Evolutionary conservation across 1,284 basidiomycete species (phyloP).

Genomic region (Anthracocystis walkeri): DNA sequence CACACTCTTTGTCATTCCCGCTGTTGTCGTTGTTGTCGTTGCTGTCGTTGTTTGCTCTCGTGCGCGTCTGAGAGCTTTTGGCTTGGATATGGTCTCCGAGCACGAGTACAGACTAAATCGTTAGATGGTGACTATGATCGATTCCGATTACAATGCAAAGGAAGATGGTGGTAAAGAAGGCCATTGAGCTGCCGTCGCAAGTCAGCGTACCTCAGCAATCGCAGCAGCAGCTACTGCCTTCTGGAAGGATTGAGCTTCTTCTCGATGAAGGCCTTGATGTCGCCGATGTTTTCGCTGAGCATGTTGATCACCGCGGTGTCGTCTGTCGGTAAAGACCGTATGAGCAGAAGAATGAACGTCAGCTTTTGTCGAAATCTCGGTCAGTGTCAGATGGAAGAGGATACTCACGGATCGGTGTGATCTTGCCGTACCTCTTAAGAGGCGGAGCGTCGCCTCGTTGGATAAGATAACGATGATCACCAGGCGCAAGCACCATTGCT

Average conservation of each 20-base stretch:
- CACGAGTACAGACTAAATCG: no score
- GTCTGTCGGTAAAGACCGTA: slow-evolving; percentile 2
- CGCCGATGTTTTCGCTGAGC: slow-evolving; percentile 16
- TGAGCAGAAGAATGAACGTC: not conserved
- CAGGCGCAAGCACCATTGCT: slow-evolving; percentile 35
- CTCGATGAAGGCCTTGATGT: slow-evolving; percentile 30
- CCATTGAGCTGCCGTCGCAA: not conserved
- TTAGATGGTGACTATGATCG: no score
- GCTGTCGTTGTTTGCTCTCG: no score
- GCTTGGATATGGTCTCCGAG: no score
- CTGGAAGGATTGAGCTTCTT: slow-evolving; percentile 13
- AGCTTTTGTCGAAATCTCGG: not conserved
- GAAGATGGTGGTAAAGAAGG: not conserved
- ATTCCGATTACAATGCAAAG: no score
- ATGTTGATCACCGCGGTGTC: slow-evolving; percentile 32
- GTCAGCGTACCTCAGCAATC: not conserved
- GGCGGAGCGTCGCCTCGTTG: slow-evolving; percentile 24
- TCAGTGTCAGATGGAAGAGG: not conserved
- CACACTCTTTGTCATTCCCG: slow-evolving; percentile 12
- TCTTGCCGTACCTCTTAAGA: slow-evolving; percentile 35
- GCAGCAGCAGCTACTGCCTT: not conserved
- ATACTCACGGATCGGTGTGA: slow-evolving; percentile 31
- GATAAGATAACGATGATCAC: slow-evolving; percentile 32
- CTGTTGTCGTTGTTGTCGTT: not conserved
- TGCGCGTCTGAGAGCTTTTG: no score